These are phyloP conservation scores for Phytophthora pinifolia DNA, from an alignment of 352 stramenopile genomes.

Conservation along the genomic window DNA sequence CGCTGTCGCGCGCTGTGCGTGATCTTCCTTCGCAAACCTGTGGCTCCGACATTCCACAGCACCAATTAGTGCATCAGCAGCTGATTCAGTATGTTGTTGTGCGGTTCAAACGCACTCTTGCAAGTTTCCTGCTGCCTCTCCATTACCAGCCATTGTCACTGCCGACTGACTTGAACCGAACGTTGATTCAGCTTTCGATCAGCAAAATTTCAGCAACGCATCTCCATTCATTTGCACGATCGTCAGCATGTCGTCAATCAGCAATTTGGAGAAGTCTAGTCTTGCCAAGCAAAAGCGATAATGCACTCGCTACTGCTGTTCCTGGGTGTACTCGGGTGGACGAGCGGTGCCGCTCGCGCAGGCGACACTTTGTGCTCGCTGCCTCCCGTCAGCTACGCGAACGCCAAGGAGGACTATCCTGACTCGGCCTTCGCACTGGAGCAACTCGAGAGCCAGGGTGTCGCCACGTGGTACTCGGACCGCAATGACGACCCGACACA, in stretches of 20 bases:
- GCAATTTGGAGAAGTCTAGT: constrained; percentile 18
- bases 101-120: too few species aligned
- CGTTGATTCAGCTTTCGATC: constrained; percentile 17
- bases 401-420: constrained; percentile 44
- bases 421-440: constrained; percentile 50
- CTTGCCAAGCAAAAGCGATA: constrained; percentile 14
- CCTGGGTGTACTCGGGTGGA: constrained; percentile 5
- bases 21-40: too few species aligned
- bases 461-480: constrained; percentile 77
- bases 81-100: too few species aligned
- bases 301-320: constrained; percentile 15
- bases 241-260: too few species aligned
- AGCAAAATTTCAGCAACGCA: constrained; percentile 13
- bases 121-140: too few species aligned
- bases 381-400: constrained; percentile 40
- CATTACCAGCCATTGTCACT: too few species aligned
- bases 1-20: too few species aligned
- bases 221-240: background rate
- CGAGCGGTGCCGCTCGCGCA: background rate
- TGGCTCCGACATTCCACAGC: too few species aligned
- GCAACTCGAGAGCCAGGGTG: constrained; percentile 49
- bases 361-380: constrained; percentile 55
- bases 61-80: too few species aligned
- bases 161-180: constrained; percentile 3
- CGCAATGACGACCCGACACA: constrained; percentile 40